Percentiles rank a stretch among this genome's conserved stretches.
Conservation (phyloP, 176 grass and related monocot species). For the Oryza australiensis region DNA sequence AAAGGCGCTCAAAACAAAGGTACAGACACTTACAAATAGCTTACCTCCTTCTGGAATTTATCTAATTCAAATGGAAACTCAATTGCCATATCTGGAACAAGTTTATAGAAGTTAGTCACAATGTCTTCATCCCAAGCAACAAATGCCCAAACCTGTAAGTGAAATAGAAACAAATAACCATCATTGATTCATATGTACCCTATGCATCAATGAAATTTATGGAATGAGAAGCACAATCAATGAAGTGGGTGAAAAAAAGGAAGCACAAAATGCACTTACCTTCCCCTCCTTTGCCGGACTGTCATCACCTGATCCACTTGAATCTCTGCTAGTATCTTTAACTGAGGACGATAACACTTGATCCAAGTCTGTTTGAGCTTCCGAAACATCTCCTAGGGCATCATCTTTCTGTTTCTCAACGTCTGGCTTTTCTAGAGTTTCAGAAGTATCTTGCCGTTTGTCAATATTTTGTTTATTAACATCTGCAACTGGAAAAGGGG, state of each 20-base stretch:
- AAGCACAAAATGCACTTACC: slow-evolving; percentile 29
- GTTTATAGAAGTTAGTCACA: slow-evolving; percentile 67
- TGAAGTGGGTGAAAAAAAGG: neutral
- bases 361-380: slow-evolving; percentile 60
- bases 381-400: slow-evolving; percentile 38
- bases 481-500: slow-evolving; percentile 30
- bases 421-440: slow-evolving; percentile 13
- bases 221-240: slow-evolving; percentile 9
- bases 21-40: slow-evolving; percentile 2
- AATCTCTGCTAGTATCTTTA: slow-evolving; percentile 35
- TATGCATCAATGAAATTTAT: slow-evolving; percentile 9
- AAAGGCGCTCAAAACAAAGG: slow-evolving; percentile 16
- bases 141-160: slow-evolving; percentile 73
- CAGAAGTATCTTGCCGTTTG: slow-evolving; percentile 32
- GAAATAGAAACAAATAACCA: slow-evolving; percentile 30
- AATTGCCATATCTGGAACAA: slow-evolving; percentile 94
- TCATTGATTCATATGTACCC: slow-evolving; percentile 4
- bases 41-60: slow-evolving; percentile 96
- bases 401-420: slow-evolving; percentile 40
- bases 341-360: slow-evolving; percentile 52
- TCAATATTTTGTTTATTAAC: slow-evolving; percentile 27
- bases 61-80: slow-evolving; percentile 95
- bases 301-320: slow-evolving; percentile 35
- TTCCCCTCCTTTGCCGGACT: slow-evolving; percentile 46
- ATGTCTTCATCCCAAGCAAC: slow-evolving; percentile 63